These are phyloP conservation scores for Eragrostis tef DNA, from an alignment of 202 grass and related monocot genomes.

Conservation along the genomic window DNA sequence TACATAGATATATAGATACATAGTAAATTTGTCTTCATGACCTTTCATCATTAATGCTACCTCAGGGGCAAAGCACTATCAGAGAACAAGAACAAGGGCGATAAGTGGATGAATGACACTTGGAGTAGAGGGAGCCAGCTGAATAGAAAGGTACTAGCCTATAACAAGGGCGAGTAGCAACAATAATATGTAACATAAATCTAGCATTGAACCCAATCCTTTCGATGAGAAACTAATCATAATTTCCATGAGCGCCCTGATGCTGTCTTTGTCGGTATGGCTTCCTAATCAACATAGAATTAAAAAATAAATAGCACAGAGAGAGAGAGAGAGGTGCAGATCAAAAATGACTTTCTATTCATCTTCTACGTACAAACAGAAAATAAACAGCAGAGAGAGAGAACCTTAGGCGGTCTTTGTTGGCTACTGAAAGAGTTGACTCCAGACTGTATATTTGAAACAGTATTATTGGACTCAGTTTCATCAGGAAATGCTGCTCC, in stretches of 20 bases:
- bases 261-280: too few species aligned
- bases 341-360: slow-evolving; percentile 3
- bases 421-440: slow-evolving; percentile 37
- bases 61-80: too few species aligned
- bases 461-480: slow-evolving; percentile 17
- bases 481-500: slow-evolving; percentile 93
- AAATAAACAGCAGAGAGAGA: slow-evolving; percentile 1
- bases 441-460: slow-evolving; percentile 45
- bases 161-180: not conserved
- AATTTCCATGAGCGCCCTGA: not conserved
- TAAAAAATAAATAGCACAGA: too few species aligned
- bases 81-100: too few species aligned
- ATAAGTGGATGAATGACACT: not conserved
- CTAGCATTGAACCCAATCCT: not conserved
- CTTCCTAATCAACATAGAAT: too few species aligned
- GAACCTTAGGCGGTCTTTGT: slow-evolving; percentile 70
- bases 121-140: too few species aligned
- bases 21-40: too few species aligned
- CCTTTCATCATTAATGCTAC: too few species aligned
- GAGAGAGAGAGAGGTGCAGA: too few species aligned
- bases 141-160: too few species aligned
- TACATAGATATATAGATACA: too few species aligned
- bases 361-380: not conserved
- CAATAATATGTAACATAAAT: not conserved
- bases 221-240: not conserved